phyloP scores from a whole-genome alignment of 2,329 filamentous ascomycete species.

The Purpureocillium lavendulum region DNA sequence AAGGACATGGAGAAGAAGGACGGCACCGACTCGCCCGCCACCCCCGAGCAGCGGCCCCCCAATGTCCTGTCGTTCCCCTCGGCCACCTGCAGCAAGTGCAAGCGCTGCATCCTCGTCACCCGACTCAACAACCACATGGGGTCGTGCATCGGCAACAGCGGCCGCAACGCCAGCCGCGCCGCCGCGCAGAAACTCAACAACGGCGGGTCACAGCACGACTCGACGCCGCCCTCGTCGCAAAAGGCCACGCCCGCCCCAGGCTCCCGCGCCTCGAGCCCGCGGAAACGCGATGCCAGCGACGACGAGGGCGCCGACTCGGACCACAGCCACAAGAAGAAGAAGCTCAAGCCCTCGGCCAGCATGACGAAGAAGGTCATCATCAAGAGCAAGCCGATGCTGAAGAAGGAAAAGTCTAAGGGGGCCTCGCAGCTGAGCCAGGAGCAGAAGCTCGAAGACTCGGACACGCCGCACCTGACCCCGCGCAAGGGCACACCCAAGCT shows the following conservation, averaged over 20 bases:
- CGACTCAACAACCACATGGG: constrained; percentile 62
- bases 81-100: constrained; percentile 60
- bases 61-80: constrained; percentile 58
- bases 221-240: constrained; percentile 53
- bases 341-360: constrained; percentile 35
- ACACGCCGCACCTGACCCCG: constrained; percentile 13
- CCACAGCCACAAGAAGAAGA: constrained; percentile 48
- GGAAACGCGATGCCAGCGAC: constrained; percentile 49
- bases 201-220: constrained; percentile 44
- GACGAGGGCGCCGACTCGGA: constrained; percentile 44
- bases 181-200: constrained; percentile 57
- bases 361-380: constrained; percentile 45
- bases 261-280: constrained; percentile 45
- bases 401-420: constrained; percentile 49
- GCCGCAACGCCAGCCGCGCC: constrained; percentile 52
- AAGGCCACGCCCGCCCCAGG: constrained; percentile 51
- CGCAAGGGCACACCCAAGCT: constrained; percentile 20
- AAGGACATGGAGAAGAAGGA: constrained; percentile 63
- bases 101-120: constrained; percentile 56
- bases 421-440: constrained; percentile 41
- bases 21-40: constrained; percentile 34
- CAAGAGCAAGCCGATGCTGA: constrained; percentile 41
- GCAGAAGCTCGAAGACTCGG: constrained; percentile 28
- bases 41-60: constrained; percentile 46
- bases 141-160: constrained; percentile 58